A percentile compares a stretch with the other conserved stretches of the same genome.
Conservation (phyloP, 768 basidiomycete species). For the Mrakia frigida region DNA sequence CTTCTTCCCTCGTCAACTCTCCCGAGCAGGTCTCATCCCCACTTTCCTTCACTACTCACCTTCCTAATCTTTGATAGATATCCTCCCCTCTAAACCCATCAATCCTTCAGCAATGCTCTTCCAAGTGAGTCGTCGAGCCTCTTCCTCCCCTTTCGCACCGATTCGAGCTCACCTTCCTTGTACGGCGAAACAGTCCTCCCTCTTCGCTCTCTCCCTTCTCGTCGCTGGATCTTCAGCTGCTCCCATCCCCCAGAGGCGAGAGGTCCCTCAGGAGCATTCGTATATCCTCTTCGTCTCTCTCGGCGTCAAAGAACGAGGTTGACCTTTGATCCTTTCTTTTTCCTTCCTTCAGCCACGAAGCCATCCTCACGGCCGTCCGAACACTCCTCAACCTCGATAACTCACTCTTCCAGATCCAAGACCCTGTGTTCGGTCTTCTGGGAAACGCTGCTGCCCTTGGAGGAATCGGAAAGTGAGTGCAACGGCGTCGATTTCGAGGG, state of each 20-base stretch:
- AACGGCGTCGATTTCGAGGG: no score
- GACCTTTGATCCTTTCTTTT: neutral
- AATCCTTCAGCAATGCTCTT: neutral
- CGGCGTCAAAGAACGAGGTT: no score
- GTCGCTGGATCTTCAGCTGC: neutral
- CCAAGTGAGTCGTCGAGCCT: neutral
- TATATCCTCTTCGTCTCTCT: conserved; percentile 49
- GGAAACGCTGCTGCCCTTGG: conserved; percentile 58
- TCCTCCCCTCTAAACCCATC: no score
- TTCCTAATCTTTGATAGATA: neutral
- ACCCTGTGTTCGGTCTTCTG: conserved; percentile 1
- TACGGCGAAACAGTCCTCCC: no score
- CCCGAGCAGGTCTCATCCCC: neutral
- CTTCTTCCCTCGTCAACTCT: neutral
- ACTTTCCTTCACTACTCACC: neutral
- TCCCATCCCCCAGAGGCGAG: conserved; percentile 5
- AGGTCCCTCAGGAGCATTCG: conserved; percentile 54
- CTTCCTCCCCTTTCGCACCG: neutral
- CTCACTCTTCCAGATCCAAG: neutral
- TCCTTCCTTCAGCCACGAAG: neutral
- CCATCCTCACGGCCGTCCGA: neutral
- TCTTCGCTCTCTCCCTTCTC: conserved; percentile 24
- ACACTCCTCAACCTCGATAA: neutral
- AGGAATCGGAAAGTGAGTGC: conserved; percentile 54
- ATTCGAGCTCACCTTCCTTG: neutral